These are phyloP conservation scores for Carallia pectinifolia DNA, from an alignment of 345 rosid species.

Conservation along the genomic window DNA sequence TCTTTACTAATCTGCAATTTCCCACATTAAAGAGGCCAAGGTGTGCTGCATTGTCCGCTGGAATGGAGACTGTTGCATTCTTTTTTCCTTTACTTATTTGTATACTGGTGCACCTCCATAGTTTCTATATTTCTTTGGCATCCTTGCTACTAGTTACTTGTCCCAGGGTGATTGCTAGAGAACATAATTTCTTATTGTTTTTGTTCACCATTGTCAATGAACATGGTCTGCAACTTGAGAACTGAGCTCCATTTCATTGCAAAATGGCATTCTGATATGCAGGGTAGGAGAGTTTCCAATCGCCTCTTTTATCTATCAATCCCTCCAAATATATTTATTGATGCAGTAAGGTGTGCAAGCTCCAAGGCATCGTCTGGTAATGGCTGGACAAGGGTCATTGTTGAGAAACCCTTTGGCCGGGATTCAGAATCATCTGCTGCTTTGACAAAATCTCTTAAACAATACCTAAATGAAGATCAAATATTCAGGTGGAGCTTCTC, in stretches of 20 bases:
- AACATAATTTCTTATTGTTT: no score
- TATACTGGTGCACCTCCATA: no score
- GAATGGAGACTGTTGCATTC: no score
- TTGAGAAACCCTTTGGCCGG: conserved; percentile 98
- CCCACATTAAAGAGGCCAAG: no score
- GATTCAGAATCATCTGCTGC: conserved; percentile 98
- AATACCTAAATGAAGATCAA: conserved; percentile 83
- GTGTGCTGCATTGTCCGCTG: no score
- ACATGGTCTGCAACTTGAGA: no score
- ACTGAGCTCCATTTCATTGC: conserved; percentile 12
- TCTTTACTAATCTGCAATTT: no score
- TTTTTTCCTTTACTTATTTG: no score
- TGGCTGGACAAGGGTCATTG: conserved; percentile 99
- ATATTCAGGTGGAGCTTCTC: conserved; percentile 66
- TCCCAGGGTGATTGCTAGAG: no score
- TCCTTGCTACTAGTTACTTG: no score
- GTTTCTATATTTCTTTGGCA: no score
- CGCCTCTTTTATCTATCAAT: conserved; percentile 93
- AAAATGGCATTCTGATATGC: conserved; percentile 23
- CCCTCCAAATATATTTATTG: conserved; percentile 91
- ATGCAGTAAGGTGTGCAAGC: conserved; percentile 95
- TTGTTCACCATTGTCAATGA: no score
- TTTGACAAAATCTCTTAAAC: conserved; percentile 78
- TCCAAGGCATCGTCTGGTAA: conserved; percentile 75
- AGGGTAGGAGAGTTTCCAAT: conserved; percentile 80